Conservation (phyloP, 1,284 basidiomycete species). For the Sphagnurus paluster region DNA sequence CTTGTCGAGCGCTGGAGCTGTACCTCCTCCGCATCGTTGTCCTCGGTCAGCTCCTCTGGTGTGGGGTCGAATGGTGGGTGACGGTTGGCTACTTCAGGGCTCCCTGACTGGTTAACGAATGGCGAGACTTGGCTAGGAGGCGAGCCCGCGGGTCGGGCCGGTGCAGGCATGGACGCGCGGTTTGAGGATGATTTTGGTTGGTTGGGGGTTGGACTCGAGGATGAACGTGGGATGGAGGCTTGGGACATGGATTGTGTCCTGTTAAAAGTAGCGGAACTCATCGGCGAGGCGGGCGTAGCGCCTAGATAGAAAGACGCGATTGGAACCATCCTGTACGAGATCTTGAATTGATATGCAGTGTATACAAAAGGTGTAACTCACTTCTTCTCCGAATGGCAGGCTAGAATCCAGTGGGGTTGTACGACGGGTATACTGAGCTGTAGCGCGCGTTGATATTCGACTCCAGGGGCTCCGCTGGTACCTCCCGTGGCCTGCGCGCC, state of each 20-base stretch:
- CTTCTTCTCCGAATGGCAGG: conserved; percentile 82
- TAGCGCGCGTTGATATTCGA: conserved; percentile 88
- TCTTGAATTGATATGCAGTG: neutral
- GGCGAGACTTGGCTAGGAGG: conserved; percentile 36
- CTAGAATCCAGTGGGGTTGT: conserved; percentile 87
- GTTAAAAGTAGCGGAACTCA: conserved; percentile 44
- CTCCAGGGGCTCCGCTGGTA: conserved; percentile 58
- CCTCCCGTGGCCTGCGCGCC: conserved; percentile 59
- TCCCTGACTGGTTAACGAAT: conserved; percentile 41
- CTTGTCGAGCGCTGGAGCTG: conserved; percentile 19
- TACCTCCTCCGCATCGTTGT: conserved; percentile 31
- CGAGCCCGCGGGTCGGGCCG: conserved; percentile 39
- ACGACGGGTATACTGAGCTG: conserved; percentile 90
- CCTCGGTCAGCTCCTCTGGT: conserved; percentile 47
- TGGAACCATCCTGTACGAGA: conserved; percentile 70
- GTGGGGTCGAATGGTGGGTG: conserved; percentile 44
- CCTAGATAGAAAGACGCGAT: conserved; percentile 84
- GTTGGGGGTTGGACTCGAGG: conserved; percentile 34
- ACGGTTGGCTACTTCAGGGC: conserved; percentile 21
- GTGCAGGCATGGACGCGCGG: conserved; percentile 63
- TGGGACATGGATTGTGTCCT: conserved; percentile 80
- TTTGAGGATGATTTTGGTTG: conserved; percentile 35
- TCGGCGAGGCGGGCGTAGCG: conserved; percentile 49
- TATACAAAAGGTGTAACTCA: conserved; percentile 35
- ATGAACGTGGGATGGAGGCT: conserved; percentile 46